phyloP scores from a whole-genome alignment of 2,329 filamentous ascomycete genomes.

The Trichoderma aggressivum region DNA sequence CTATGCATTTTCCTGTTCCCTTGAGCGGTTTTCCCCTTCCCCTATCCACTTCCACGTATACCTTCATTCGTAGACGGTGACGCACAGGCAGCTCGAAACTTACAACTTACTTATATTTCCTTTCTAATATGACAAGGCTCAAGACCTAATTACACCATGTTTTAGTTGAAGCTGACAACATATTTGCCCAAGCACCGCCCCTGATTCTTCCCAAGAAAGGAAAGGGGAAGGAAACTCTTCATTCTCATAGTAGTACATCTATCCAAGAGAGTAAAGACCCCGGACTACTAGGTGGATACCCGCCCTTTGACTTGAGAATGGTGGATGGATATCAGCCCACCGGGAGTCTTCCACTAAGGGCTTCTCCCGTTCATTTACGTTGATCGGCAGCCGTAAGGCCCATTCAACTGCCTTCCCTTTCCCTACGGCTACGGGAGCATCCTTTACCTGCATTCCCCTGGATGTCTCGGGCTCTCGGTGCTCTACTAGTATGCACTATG shows the following conservation, averaged over 20 bases:
- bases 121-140: neutral
- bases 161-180: neutral
- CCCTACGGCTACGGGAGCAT: neutral
- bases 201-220: neutral
- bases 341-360: neutral
- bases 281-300: neutral
- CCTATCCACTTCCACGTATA: neutral
- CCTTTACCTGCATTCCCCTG: neutral
- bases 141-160: neutral
- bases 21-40: neutral
- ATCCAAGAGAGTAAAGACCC: neutral
- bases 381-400: neutral
- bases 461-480: slow-evolving; percentile 10
- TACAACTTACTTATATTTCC: neutral
- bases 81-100: neutral
- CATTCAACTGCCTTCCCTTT: neutral
- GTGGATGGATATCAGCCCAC: neutral
- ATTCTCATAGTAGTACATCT: neutral
- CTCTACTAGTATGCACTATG: neutral
- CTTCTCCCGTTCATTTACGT: neutral
- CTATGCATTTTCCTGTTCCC: neutral
- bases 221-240: neutral
- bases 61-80: neutral
- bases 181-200: neutral
- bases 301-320: neutral